Evolutionary conservation across 1,284 basidiomycete species (phyloP).

Genomic region (Meripilus lineatus): DNA sequence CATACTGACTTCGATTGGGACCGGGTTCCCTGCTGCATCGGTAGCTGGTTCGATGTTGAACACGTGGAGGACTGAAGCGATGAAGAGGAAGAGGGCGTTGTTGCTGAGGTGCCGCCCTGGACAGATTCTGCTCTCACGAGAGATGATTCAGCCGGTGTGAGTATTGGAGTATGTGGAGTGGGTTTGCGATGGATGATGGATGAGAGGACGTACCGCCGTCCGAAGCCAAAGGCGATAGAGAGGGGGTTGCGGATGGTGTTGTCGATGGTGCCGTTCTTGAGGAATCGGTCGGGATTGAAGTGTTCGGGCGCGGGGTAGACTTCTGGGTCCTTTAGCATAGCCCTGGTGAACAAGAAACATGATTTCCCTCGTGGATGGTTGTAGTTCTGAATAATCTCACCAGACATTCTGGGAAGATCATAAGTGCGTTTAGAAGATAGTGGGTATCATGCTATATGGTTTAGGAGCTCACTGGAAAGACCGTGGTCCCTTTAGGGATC

Average conservation of each 20-base stretch:
- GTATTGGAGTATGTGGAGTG: no score
- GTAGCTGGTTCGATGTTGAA: conserved; percentile 2
- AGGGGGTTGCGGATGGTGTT: background rate
- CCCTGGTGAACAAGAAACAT: conserved; percentile 9
- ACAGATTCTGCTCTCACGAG: conserved; percentile 1
- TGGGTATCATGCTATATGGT: background rate
- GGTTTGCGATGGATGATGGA: no score
- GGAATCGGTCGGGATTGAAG: conserved; percentile 18
- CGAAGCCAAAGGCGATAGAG: conserved; percentile 4
- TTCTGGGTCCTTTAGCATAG: conserved; percentile 12
- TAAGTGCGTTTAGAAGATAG: background rate
- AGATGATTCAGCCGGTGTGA: background rate
- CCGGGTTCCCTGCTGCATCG: conserved; percentile 3
- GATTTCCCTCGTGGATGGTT: no score
- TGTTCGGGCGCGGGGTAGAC: conserved; percentile 14
- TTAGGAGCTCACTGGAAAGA: background rate
- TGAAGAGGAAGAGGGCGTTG: conserved; percentile 2
- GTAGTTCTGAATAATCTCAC: no score
- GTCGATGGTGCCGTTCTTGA: conserved; percentile 6
- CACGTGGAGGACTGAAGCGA: no score
- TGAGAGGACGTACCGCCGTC: conserved; percentile 4
- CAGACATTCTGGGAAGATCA: no score
- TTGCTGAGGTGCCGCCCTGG: conserved; percentile 4
- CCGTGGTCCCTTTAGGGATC: conserved; percentile 11
- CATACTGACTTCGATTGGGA: background rate